Conservation (phyloP, 441 rosid species). For the Populus hybrid region DNA sequence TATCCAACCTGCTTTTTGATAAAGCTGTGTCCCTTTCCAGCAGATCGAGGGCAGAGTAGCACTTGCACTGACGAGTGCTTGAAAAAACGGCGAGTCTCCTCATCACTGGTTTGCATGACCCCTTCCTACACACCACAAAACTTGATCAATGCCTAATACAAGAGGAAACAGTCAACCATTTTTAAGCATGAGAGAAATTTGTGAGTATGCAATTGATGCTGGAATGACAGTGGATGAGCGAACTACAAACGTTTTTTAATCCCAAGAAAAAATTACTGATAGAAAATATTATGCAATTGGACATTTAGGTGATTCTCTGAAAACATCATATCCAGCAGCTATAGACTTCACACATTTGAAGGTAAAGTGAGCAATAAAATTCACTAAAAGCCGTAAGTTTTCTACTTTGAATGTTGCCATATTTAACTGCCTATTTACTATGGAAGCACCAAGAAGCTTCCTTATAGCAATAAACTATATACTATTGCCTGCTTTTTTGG, state of each 20-base stretch:
- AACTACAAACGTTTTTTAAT: neutral
- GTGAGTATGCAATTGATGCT: neutral
- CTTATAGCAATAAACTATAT: neutral
- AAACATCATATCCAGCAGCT: neutral
- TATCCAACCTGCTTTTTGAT: conserved; percentile 68
- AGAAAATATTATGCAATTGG: neutral
- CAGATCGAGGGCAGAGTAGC: conserved; percentile 85
- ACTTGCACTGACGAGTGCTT: conserved; percentile 91
- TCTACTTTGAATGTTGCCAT: neutral
- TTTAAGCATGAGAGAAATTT: neutral
- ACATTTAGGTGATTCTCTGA: neutral
- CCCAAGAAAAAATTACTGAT: neutral
- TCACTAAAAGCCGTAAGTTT: neutral
- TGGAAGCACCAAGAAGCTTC: neutral
- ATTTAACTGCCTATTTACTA: neutral
- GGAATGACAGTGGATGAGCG: neutral
- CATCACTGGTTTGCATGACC: conserved; percentile 83
- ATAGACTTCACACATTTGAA: neutral
- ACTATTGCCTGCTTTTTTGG: neutral
- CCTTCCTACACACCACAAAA: conserved; percentile 62
- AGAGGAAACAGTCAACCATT: neutral
- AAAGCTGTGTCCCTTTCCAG: conserved; percentile 88
- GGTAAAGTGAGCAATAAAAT: neutral
- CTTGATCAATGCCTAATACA: conserved; percentile 1
- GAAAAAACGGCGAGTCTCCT: conserved; percentile 88